Percentiles rank a stretch among this genome's conserved stretches.
Evolutionary conservation across 2,329 filamentous ascomycete species (phyloP).

Genomic region (Teratosphaeria gauchensis): DNA sequence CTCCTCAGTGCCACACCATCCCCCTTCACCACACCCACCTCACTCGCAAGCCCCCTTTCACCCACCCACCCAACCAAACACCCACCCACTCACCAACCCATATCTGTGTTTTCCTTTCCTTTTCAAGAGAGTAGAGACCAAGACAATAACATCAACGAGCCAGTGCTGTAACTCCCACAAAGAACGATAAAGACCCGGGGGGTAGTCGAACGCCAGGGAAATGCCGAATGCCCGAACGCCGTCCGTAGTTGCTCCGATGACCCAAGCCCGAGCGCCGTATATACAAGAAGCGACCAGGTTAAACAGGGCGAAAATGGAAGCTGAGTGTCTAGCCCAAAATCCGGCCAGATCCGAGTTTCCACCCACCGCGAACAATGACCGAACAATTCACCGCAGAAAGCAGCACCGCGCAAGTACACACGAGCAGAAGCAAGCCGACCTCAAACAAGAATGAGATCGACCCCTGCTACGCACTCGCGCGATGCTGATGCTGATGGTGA

Average conservation of each 20-base stretch:
- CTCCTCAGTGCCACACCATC: too few relatives aligned
- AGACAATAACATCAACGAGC: too few relatives aligned
- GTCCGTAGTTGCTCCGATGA: not conserved
- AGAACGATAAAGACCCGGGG: too few relatives aligned
- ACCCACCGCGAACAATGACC: not conserved
- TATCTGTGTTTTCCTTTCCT: too few relatives aligned
- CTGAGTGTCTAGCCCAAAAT: not conserved
- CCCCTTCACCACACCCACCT: too few relatives aligned
- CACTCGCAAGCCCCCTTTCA: too few relatives aligned
- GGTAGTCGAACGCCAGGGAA: constrained; percentile 1
- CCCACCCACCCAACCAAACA: too few relatives aligned
- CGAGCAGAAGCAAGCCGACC: not conserved
- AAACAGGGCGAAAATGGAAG: not conserved
- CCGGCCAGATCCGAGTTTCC: too few relatives aligned
- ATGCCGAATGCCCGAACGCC: not conserved
- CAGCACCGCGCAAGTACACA: not conserved
- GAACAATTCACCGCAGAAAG: not conserved
- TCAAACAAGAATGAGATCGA: not conserved
- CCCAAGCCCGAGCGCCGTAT: not conserved
- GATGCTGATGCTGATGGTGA: not conserved
- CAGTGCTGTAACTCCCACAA: too few relatives aligned
- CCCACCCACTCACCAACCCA: too few relatives aligned
- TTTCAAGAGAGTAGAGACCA: too few relatives aligned
- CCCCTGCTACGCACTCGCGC: not conserved
- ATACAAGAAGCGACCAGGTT: not conserved